These are phyloP conservation scores for Blastobotrys elegans DNA, from an alignment of 1,139 yeast genomes.

Conservation along the genomic window DNA sequence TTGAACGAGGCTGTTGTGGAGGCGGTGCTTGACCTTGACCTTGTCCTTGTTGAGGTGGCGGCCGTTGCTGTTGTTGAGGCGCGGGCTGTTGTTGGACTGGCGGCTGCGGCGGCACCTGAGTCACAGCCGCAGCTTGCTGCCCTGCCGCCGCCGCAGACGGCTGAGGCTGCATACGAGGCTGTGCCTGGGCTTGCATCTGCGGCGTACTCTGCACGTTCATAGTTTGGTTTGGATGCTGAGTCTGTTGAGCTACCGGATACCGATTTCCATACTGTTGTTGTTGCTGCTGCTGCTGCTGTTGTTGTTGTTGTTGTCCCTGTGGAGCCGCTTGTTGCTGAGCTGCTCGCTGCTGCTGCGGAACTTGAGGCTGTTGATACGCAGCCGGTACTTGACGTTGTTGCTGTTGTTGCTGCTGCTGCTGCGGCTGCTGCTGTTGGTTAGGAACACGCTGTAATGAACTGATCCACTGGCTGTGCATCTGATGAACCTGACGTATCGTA, in stretches of 20 bases:
- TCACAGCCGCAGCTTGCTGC: conserved; percentile 24
- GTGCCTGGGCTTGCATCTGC: conserved; percentile 15
- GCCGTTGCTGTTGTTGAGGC: conserved; percentile 14
- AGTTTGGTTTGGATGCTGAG: background rate
- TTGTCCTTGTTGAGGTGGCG: conserved; percentile 20
- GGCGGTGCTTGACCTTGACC: conserved; percentile 23
- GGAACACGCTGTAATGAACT: conserved; percentile 17
- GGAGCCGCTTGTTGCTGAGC: conserved; percentile 3
- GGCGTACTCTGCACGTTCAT: conserved; percentile 5
- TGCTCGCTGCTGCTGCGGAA: background rate
- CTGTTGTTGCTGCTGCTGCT: conserved; percentile 16
- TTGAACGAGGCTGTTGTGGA: conserved; percentile 18
- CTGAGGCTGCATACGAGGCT: conserved; percentile 14
- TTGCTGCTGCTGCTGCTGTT: conserved; percentile 20
- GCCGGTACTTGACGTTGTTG: too few species aligned
- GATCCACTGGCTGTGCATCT: conserved; percentile 49
- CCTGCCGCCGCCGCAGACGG: too few species aligned
- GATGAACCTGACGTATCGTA: conserved; percentile 55
- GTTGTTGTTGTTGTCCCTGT: conserved; percentile 19
- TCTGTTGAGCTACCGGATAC: conserved; percentile 2
- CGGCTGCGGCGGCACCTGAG: conserved; percentile 21
- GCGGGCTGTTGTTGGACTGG: conserved; percentile 5
- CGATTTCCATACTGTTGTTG: conserved; percentile 14
- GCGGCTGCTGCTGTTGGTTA: conserved; percentile 19
- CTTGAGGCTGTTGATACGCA: conserved; percentile 20